Evolutionary conservation across 768 basidiomycete species (phyloP).

Genomic region (Xerocomus brunneocitrinus): DNA sequence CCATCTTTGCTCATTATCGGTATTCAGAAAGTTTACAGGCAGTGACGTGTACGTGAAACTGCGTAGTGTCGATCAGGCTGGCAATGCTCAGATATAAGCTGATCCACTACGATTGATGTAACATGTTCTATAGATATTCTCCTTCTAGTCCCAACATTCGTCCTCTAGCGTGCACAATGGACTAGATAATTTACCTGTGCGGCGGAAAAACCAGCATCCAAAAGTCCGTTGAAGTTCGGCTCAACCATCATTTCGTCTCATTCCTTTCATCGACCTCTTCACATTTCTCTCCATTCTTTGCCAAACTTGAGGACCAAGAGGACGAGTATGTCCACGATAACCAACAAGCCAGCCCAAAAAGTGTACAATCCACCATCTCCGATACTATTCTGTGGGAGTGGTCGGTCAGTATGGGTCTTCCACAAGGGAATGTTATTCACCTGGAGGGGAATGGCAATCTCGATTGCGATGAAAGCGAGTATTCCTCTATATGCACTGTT

Average conservation of each 20-base stretch:
- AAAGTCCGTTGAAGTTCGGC: neutral
- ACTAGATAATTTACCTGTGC: constrained; percentile 1
- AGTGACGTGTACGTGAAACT: constrained; percentile 54
- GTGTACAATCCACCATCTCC: constrained; percentile 31
- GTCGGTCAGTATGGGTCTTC: neutral
- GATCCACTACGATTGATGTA: neutral
- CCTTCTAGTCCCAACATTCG: neutral
- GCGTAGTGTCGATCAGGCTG: constrained; percentile 48
- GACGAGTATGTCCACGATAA: constrained; percentile 48
- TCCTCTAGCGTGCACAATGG: neutral
- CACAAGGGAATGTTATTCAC: neutral
- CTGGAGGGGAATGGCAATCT: constrained; percentile 77
- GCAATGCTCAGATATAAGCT: constrained; percentile 43
- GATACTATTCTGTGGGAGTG: constrained; percentile 13
- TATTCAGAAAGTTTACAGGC: constrained; percentile 25
- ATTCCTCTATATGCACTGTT: constrained; percentile 75
- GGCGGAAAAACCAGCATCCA: neutral
- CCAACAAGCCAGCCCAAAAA: constrained; percentile 49
- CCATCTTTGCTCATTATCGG: neutral
- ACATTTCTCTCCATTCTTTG: constrained; percentile 49
- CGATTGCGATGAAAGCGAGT: constrained; percentile 63
- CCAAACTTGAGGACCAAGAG: constrained; percentile 59
- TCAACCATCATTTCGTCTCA: neutral
- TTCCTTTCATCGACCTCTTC: constrained; percentile 38
- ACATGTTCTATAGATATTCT: neutral